Percentiles rank a stretch among this genome's conserved stretches.
Evolutionary conservation across 441 rosid species (phyloP).

Genomic region (Pelargonium myrrhifolium): DNA sequence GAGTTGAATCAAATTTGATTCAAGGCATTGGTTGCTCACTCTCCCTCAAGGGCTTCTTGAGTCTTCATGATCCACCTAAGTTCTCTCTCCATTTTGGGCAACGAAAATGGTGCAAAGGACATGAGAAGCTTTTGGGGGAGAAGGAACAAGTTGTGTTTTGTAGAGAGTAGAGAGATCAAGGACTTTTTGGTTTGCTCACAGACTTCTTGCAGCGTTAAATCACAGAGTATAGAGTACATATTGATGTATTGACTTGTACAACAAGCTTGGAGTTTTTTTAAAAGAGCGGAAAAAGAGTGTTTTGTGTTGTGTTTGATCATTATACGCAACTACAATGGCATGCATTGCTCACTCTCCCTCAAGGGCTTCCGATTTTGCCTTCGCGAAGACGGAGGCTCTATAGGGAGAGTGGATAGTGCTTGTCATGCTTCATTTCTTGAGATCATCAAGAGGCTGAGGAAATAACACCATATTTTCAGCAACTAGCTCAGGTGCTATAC

Average conservation of each 20-base stretch:
- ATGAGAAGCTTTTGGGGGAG: conserved; percentile 13
- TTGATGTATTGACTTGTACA: too few relatives aligned
- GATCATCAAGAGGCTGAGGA: neutral
- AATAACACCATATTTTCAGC: neutral
- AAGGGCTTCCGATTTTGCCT: conserved; percentile 21
- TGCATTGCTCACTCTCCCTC: conserved; percentile 30
- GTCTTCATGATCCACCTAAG: neutral
- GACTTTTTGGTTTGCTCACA: conserved; percentile 17
- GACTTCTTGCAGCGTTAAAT: conserved; percentile 17
- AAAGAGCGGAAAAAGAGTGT: neutral
- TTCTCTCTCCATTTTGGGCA: conserved; percentile 13
- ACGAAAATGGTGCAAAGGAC: conserved; percentile 9
- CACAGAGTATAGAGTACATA: too few relatives aligned
- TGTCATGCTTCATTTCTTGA: conserved; percentile 3
- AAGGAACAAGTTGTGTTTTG: neutral
- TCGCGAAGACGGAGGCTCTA: conserved; percentile 11
- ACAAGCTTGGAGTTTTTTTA: conserved; percentile 15
- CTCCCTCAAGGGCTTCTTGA: conserved; percentile 14
- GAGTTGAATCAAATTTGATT: neutral
- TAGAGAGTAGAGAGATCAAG: too few relatives aligned
- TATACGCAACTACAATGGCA: conserved; percentile 4
- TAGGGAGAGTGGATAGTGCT: conserved; percentile 21
- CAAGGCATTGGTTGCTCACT: conserved; percentile 4
- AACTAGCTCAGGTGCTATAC: neutral
- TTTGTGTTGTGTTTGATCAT: neutral